A percentile compares a stretch with the other conserved stretches of the same genome.
Conservation (phyloP, 805 yeast genomes). For the Torulaspora quercuum region DNA sequence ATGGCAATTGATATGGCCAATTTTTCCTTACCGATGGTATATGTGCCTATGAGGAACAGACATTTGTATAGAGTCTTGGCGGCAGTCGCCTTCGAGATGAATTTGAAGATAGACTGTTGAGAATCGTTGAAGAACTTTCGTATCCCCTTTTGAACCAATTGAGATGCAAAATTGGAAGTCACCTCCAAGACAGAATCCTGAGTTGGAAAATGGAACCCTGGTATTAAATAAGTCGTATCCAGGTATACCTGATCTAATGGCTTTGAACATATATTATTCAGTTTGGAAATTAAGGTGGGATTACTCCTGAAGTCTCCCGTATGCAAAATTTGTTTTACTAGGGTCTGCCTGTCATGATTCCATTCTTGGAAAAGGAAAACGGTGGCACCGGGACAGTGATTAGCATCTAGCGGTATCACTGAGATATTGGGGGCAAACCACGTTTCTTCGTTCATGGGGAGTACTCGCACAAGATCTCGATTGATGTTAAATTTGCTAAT, state of each 20-base stretch:
- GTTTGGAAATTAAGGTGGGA: slow-evolving; percentile 44
- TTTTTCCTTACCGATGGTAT: slow-evolving; percentile 89
- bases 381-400: slow-evolving; percentile 96
- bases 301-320: slow-evolving; percentile 92
- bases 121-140: slow-evolving; percentile 21
- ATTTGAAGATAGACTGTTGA: slow-evolving; percentile 40
- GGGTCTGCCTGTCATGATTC: slow-evolving; percentile 9
- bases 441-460: slow-evolving; percentile 44
- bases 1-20: slow-evolving; percentile 67
- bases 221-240: slow-evolving; percentile 87
- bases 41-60: slow-evolving; percentile 66
- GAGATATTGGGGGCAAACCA: slow-evolving; percentile 43
- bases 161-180: slow-evolving; percentile 51
- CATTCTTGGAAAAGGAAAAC: slow-evolving; percentile 63
- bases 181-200: slow-evolving; percentile 64
- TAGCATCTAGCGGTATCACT: slow-evolving; percentile 74
- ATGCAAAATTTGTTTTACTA: slow-evolving; percentile 48
- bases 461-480: slow-evolving; percentile 38
- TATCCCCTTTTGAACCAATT: slow-evolving; percentile 37
- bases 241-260: slow-evolving; percentile 63
- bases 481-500: slow-evolving; percentile 53
- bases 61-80: slow-evolving; percentile 12
- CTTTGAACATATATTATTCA: slow-evolving; percentile 28
- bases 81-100: slow-evolving; percentile 18
- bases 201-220: slow-evolving; percentile 69